Evolutionary conservation across 768 basidiomycete species (phyloP), one percentile per base, ranked within the genome.

Genomic region (Macrolepiota dolichaula): DNA sequence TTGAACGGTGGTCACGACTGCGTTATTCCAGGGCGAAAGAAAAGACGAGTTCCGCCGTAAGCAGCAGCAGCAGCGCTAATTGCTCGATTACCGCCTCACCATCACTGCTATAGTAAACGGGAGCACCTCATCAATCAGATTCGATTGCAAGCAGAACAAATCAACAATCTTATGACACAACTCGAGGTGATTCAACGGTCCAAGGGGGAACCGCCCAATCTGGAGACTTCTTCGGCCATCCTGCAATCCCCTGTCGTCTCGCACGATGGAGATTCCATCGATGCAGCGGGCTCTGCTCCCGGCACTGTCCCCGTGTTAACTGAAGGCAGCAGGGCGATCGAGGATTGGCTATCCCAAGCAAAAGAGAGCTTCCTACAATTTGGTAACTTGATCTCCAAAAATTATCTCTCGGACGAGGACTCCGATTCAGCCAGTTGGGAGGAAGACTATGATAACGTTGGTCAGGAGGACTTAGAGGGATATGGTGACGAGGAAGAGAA

Each of bases 11-110:
- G 82, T 5, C 85, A 89, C 59, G 88, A 90, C 55, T 93, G 91
- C 65, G 74, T 86, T 44, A 90, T 89, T 53, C 91, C 91, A n/a
- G 91, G 90, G n/a, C 81, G 88, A 63, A 92, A 91, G 73, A 89
- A 89, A 68, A 86, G 91, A 59, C 79, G 87, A 50, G 81, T 86
- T 4, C 91, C 91, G 55, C 91, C 89, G 91, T 92, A 73, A 70
- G 88, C 75, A 24, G 22, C 47, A 70, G 88, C 75, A 24, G 22
- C 47, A 15, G 10, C 25, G 1, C 19, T 47, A 15, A 35, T 50
- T 35, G 13, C 24, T 19, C 42, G 27, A 38, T 35, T 40, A 36
- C 27, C 27, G n/a, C 12, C 53, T 62, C 36, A 64, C 56, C 29
- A 24, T 60, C 29, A 24, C 59, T 59, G 38, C 37, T 47, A 24